Evolutionary conservation across 768 basidiomycete species (phyloP).

Genomic region (Harrya chromipes): DNA sequence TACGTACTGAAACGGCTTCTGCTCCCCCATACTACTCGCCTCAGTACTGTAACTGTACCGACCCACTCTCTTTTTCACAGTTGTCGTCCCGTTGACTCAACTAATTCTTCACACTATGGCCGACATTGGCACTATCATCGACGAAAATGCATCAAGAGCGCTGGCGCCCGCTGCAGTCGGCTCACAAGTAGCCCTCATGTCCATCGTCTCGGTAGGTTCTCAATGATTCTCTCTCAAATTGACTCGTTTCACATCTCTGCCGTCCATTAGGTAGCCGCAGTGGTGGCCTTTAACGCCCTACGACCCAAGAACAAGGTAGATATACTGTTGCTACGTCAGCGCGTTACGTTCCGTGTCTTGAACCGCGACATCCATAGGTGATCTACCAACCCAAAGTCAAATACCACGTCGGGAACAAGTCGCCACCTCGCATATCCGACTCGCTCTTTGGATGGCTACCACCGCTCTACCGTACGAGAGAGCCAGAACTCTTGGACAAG

Average conservation of each 20-base stretch:
- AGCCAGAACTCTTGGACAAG: constrained; percentile 85
- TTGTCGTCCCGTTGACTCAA: constrained; percentile 17
- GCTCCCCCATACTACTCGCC: no score
- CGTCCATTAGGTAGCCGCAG: constrained; percentile 52
- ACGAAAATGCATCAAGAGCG: constrained; percentile 45
- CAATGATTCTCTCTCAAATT: neutral
- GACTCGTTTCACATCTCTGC: constrained; percentile 5
- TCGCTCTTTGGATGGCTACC: constrained; percentile 88
- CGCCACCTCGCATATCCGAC: constrained; percentile 78
- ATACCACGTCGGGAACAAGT: constrained; percentile 76
- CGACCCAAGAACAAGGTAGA: constrained; percentile 85
- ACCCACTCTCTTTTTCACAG: constrained; percentile 19
- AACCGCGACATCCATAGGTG: constrained; percentile 43
- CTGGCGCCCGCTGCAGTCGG: constrained; percentile 79
- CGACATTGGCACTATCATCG: constrained; percentile 32
- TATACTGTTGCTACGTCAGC: constrained; percentile 3
- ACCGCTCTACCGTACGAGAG: constrained; percentile 77
- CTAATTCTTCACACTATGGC: constrained; percentile 28
- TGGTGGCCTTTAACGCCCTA: constrained; percentile 77
- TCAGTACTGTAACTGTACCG: constrained; percentile 11
- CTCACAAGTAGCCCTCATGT: constrained; percentile 76
- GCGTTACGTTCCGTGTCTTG: neutral
- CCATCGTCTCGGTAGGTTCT: constrained; percentile 60
- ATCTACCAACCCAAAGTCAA: constrained; percentile 95
- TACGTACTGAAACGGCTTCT: neutral